Evolutionary conservation across 1,284 basidiomycete species (phyloP).

Genomic region (Xanthoconium separans): DNA sequence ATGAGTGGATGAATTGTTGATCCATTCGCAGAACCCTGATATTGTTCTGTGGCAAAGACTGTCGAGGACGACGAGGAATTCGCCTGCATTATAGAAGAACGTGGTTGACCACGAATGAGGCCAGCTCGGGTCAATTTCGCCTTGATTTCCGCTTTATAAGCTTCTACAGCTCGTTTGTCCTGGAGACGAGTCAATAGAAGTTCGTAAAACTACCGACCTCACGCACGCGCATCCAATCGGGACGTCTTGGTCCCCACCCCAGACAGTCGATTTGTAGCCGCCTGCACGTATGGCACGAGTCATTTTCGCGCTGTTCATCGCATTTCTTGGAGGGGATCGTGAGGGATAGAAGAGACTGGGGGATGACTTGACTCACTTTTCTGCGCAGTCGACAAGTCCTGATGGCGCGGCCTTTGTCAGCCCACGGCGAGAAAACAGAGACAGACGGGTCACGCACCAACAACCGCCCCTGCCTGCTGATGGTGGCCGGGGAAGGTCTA

Average conservation of each 20-base stretch:
- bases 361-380: slow-evolving; percentile 49
- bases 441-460: slow-evolving; percentile 50
- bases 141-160: slow-evolving; percentile 81
- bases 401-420: slow-evolving; percentile 32
- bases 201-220: slow-evolving; percentile 4
- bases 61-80: slow-evolving; percentile 27
- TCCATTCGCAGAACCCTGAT: slow-evolving; percentile 23
- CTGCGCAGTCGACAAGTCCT: slow-evolving; percentile 80
- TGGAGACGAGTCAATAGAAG: slow-evolving; percentile 31
- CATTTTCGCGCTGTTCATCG: slow-evolving; percentile 74
- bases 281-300: slow-evolving; percentile 75
- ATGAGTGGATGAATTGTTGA: slow-evolving; percentile 21
- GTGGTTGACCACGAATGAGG: slow-evolving; percentile 76
- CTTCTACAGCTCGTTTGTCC: slow-evolving; percentile 80
- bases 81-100: slow-evolving; percentile 48
- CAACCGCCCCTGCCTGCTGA: slow-evolving; percentile 69
- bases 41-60: slow-evolving; percentile 34
- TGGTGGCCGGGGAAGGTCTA: slow-evolving; percentile 52
- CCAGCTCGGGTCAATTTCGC: slow-evolving; percentile 71
- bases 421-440: neutral
- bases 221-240: slow-evolving; percentile 82
- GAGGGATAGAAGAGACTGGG: neutral
- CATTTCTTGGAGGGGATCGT: slow-evolving; percentile 58
- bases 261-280: slow-evolving; percentile 75
- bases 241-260: slow-evolving; percentile 76